These are phyloP conservation scores for Candida sonorensis DNA, from an alignment of 805 yeast genomes.

Conservation along the genomic window DNA sequence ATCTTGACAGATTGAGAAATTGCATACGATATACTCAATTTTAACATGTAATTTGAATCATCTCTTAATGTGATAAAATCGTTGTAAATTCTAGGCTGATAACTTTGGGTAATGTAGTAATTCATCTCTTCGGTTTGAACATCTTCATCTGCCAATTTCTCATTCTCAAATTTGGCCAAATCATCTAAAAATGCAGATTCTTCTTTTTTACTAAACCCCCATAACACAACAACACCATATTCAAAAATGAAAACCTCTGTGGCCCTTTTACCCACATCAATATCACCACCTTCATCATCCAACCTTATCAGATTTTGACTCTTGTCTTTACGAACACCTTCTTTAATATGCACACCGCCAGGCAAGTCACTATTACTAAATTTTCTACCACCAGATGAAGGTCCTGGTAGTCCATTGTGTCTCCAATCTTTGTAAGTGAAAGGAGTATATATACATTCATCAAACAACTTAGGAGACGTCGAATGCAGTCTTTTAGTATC, in stretches of 20 bases:
- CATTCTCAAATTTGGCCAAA: constrained; percentile 85
- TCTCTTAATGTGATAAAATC: constrained; percentile 92
- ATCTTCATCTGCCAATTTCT: constrained; percentile 85
- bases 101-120: constrained; percentile 86
- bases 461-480: constrained; percentile 81
- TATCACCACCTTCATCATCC: constrained; percentile 94
- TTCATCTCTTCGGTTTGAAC: constrained; percentile 93
- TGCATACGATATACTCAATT: constrained; percentile 91
- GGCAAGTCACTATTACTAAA: constrained; percentile 2
- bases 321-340: too few species aligned
- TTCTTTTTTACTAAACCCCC: constrained; percentile 89
- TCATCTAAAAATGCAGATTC: constrained; percentile 78
- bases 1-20: constrained; percentile 94
- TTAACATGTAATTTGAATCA: constrained; percentile 84
- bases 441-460: constrained; percentile 92
- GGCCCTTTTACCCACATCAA: constrained; percentile 70
- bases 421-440: constrained; percentile 80
- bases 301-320: constrained; percentile 65
- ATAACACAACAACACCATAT: constrained; percentile 93
- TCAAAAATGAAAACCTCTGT: constrained; percentile 86
- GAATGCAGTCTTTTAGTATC: constrained; percentile 69
- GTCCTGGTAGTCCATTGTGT: constrained; percentile 25
- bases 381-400: constrained; percentile 3
- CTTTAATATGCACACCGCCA: too few species aligned
- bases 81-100: constrained; percentile 92